Conservation (phyloP, 2,329 filamentous ascomycete genomes). For the Penicillium polonicum region DNA sequence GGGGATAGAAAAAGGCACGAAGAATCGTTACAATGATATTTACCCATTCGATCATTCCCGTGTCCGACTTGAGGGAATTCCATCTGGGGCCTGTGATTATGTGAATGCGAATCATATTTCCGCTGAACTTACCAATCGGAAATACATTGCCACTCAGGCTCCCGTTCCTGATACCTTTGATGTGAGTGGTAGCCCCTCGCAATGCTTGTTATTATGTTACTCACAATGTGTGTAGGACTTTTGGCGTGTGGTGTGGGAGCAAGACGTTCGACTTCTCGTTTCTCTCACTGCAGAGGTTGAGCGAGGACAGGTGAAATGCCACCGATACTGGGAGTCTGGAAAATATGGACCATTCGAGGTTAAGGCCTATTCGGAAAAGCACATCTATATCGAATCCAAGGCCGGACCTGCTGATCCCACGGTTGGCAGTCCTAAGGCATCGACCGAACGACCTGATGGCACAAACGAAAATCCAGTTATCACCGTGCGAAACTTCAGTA, state of each 20-base stretch:
- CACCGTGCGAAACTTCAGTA: constrained; percentile 79
- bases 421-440: background rate
- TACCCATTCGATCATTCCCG: constrained; percentile 92
- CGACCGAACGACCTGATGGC: constrained; percentile 26
- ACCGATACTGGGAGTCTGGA: constrained; percentile 83
- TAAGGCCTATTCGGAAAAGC: constrained; percentile 76
- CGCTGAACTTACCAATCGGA: constrained; percentile 77
- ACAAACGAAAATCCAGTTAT: constrained; percentile 61
- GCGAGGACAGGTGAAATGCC: constrained; percentile 89
- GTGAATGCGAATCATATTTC: constrained; percentile 90
- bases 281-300: constrained; percentile 96
- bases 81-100: constrained; percentile 77
- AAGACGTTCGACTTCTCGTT: constrained; percentile 90
- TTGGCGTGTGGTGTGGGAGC: constrained; percentile 96
- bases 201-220: background rate
- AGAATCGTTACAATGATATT: constrained; percentile 98
- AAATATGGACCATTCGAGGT: constrained; percentile 77
- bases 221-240: constrained; percentile 66
- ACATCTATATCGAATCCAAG: constrained; percentile 69
- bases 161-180: constrained; percentile 89
- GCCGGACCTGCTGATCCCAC: constrained; percentile 43
- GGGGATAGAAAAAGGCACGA: constrained; percentile 88
- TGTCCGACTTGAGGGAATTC: constrained; percentile 71
- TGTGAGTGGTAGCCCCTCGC: constrained; percentile 53
- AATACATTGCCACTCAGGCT: constrained; percentile 93